These are phyloP conservation scores for Chlamydomonas schloesseri DNA, from an alignment of 139 green algal genomes.

Conservation along the genomic window DNA sequence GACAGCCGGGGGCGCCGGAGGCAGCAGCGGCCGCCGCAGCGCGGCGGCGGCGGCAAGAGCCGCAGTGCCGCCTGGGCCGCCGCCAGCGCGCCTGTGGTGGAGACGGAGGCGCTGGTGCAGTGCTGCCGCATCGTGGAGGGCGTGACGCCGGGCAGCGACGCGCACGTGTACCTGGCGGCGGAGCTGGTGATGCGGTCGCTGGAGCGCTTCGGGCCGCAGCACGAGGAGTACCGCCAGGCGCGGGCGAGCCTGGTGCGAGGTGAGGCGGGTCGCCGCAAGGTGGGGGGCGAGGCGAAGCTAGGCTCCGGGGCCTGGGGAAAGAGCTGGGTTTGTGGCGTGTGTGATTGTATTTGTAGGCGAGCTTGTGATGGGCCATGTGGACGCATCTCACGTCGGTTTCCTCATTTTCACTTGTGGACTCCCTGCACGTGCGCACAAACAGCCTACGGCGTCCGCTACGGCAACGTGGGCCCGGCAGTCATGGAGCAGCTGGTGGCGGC, in stretches of 20 bases:
- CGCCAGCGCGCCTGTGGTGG: not conserved
- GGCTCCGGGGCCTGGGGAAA: not conserved
- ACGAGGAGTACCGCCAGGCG: conserved; percentile 45
- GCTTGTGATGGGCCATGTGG: too few relatives aligned
- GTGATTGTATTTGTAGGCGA: too few relatives aligned
- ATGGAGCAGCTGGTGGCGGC: conserved; percentile 46
- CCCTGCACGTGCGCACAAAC: too few relatives aligned
- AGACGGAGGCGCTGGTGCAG: conserved; percentile 45
- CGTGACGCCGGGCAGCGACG: conserved; percentile 34
- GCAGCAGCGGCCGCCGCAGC: not conserved
- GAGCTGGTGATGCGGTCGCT: conserved; percentile 44
- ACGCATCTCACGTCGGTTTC: too few relatives aligned
- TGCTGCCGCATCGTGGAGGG: conserved; percentile 44
- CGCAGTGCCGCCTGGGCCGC: not conserved
- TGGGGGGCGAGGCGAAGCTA: not conserved
- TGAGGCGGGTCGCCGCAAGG: not conserved
- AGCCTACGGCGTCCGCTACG: conserved; percentile 19
- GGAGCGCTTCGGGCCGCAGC: conserved; percentile 33
- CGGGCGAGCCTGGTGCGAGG: conserved; percentile 8
- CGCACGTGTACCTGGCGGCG: conserved; percentile 22
- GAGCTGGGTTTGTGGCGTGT: too few relatives aligned
- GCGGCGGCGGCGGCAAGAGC: not conserved
- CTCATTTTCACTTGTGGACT: too few relatives aligned
- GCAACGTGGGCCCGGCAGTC: conserved; percentile 22
- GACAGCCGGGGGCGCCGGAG: not conserved